phyloP scores from a whole-genome alignment of 2,329 filamentous ascomycete genomes.

The Cytospora piceae region DNA sequence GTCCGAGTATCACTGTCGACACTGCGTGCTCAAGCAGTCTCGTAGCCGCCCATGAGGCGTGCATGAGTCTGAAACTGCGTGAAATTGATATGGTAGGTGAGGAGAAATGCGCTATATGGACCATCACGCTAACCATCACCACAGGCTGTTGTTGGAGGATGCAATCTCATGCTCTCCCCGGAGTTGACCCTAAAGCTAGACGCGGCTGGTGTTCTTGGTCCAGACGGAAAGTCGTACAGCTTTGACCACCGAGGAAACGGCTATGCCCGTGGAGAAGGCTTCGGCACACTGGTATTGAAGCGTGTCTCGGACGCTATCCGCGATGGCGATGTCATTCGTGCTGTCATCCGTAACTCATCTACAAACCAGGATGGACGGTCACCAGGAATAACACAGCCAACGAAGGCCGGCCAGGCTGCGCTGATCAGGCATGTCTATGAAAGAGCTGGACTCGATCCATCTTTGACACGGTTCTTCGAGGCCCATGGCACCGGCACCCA shows the following conservation, averaged over 20 bases:
- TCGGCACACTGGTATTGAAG: constrained; percentile 57
- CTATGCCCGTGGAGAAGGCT: constrained; percentile 57
- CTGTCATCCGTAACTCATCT: constrained; percentile 43
- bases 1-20: constrained; percentile 42
- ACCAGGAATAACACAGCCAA: constrained; percentile 39
- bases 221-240: constrained; percentile 33
- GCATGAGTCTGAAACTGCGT: constrained; percentile 17
- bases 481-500: constrained; percentile 28
- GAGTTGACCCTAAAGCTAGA: constrained; percentile 30
- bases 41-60: constrained; percentile 36
- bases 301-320: constrained; percentile 49
- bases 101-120: constrained; percentile 31
- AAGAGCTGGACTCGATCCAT: constrained; percentile 37
- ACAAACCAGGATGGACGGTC: constrained; percentile 40
- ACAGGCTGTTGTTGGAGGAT: constrained; percentile 35
- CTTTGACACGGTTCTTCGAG: constrained; percentile 37
- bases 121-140: background rate
- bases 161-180: constrained; percentile 33
- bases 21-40: constrained; percentile 45
- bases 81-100: constrained; percentile 35
- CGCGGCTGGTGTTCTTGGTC: constrained; percentile 30
- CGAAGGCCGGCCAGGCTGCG: constrained; percentile 39
- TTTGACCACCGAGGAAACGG: constrained; percentile 51
- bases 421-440: constrained; percentile 40
- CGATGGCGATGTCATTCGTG: constrained; percentile 45